Percentiles rank a stretch among this genome's conserved stretches.
Evolutionary conservation across 176 grass and related monocot species (phyloP).

Genomic region (Poa pratensis): DNA sequence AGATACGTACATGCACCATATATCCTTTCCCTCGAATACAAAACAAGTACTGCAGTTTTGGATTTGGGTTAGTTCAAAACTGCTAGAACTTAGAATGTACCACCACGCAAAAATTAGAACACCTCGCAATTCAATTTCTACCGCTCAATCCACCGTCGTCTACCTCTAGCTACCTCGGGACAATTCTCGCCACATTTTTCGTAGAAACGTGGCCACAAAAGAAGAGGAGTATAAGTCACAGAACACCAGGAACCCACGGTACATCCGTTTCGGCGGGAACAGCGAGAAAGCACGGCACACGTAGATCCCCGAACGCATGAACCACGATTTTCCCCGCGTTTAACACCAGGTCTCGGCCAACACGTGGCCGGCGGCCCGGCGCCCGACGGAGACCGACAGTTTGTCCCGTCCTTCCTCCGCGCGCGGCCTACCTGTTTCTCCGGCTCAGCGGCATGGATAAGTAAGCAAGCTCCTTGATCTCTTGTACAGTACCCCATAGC

Average conservation of each 20-base stretch:
- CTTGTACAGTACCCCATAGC: neutral
- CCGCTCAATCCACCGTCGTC: no score
- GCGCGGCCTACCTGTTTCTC: neutral
- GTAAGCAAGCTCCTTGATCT: neutral
- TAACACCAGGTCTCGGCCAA: neutral
- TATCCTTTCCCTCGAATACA: no score
- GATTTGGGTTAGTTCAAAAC: no score
- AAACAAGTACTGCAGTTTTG: no score
- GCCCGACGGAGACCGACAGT: neutral
- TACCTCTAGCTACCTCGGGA: no score
- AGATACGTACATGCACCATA: no score
- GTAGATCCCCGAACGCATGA: neutral
- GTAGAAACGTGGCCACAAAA: neutral
- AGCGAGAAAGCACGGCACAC: neutral
- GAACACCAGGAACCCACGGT: neutral
- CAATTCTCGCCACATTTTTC: neutral
- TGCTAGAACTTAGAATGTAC: constrained; percentile 13
- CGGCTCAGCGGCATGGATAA: neutral
- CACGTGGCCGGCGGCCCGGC: neutral
- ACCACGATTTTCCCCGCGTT: neutral
- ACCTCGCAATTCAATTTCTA: neutral
- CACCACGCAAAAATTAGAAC: constrained; percentile 58
- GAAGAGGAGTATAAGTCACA: neutral
- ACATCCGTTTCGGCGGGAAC: neutral
- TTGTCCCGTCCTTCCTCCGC: neutral